Base-by-base conservation (phyloP, 1,284 basidiomycete genomes). In the Waitea zeae region DNA sequence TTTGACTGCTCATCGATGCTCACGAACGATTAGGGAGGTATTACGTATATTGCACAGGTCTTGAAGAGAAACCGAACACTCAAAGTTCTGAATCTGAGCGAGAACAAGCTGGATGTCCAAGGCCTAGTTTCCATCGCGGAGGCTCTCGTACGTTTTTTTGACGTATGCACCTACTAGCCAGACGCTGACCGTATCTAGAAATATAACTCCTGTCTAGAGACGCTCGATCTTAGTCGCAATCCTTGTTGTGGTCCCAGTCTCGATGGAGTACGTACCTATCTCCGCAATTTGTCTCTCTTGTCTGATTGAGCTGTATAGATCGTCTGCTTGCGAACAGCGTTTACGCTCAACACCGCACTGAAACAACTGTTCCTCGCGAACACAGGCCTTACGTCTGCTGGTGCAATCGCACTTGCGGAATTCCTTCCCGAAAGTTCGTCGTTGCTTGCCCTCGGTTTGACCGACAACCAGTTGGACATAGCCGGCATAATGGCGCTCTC, bases 21-120 rank as follows among this genome's bases (percentile, higher is more conserved):
- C 40, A 33, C 17, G 17, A 17, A 31, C 22, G 17, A 13, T 13
- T 38, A 42, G 36, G 30, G 31, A 78, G 90, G 92, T 0, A 79
- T 96, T 17, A 73, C 71, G 0, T 95, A 95, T 51, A 72, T 98
- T 28, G 82, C 89, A 0, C 90, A 96, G 55, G 92, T 96, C 0
- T 59, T 98, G 41, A 97, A 96, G 52, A 76, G 92, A 29, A 98
- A 98, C 53, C 66, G 90, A 19, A 97, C 93, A 1, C 62, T 98
- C 26, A 93, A 92, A 51, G 81, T 96, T 11, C 66, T 96, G 20
- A 97, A 96, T 50, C 56, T 97, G 32, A 81, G 82, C 47, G 90
- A 97, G 49, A 97, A 97, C 54, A 86, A 81, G 51, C 72, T 97
- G 14, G 90, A 93, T 39, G 67, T 86, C 2, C 59, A 69, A 5